These are phyloP conservation scores for Paecilomyces dactylethromorphus DNA, from an alignment of 2,329 filamentous ascomycete species.

Conservation along the genomic window DNA sequence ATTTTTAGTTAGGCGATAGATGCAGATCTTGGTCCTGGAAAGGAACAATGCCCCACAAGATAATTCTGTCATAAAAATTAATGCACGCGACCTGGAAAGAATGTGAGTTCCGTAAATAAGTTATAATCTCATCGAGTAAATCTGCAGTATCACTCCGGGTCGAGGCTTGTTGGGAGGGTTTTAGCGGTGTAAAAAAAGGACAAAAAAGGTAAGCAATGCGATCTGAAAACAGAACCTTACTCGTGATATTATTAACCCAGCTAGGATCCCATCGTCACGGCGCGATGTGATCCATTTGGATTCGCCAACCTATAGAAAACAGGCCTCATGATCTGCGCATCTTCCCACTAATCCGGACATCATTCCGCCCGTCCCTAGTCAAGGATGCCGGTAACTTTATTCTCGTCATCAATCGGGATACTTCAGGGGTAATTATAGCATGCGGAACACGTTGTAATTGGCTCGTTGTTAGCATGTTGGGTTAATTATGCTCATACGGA, in stretches of 20 bases:
- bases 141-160: no score
- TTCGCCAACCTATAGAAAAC: slow-evolving; percentile 18
- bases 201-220: no score
- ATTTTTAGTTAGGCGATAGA: no score
- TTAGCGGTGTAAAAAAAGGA: background rate
- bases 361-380: slow-evolving; percentile 37
- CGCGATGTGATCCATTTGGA: slow-evolving; percentile 22
- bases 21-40: no score
- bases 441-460: slow-evolving; percentile 23
- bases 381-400: slow-evolving; percentile 25
- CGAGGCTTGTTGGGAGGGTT: no score
- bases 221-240: slow-evolving; percentile 26
- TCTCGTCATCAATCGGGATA: slow-evolving; percentile 16
- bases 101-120: no score
- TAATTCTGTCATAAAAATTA: no score
- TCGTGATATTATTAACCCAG: slow-evolving; percentile 16
- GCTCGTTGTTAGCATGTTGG: slow-evolving; percentile 17
- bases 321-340: slow-evolving; percentile 23
- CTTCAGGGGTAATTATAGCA: slow-evolving; percentile 20
- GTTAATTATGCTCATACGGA: slow-evolving; percentile 13
- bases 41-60: no score
- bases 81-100: no score
- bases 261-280: slow-evolving; percentile 20
- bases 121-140: no score
- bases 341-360: slow-evolving; percentile 39